Evolutionary conservation across 495 filamentous ascomycete genomes (phyloP).

Genomic region (Podospora conica): DNA sequence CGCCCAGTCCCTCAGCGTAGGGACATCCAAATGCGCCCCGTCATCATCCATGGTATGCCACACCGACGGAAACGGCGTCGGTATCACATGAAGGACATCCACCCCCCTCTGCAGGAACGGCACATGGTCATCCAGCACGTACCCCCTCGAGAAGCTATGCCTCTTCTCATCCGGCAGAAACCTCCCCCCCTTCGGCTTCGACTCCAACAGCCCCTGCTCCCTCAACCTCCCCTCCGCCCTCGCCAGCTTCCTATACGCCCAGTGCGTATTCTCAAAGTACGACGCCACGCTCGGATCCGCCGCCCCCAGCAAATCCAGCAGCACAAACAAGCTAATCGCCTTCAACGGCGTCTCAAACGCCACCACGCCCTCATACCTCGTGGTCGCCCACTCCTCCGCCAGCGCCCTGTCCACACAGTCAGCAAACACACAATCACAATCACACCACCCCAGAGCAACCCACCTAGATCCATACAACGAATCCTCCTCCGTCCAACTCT

Average conservation of each 20-base stretch:
- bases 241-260: slow-evolving; percentile 76
- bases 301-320: slow-evolving; percentile 85
- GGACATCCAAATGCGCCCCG: slow-evolving; percentile 75
- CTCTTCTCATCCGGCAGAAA: slow-evolving; percentile 50
- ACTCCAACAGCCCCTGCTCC: slow-evolving; percentile 35
- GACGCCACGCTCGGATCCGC: slow-evolving; percentile 64
- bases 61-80: slow-evolving; percentile 70
- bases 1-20: slow-evolving; percentile 84
- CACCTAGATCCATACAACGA: slow-evolving; percentile 81
- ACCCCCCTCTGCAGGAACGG: slow-evolving; percentile 84
- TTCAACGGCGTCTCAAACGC: slow-evolving; percentile 55
- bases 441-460: slow-evolving; percentile 4
- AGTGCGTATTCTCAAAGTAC: slow-evolving; percentile 84
- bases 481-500: slow-evolving; percentile 68
- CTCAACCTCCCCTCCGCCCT: slow-evolving; percentile 64
- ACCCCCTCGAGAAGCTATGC: slow-evolving; percentile 37
- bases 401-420: slow-evolving; percentile 20
- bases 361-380: slow-evolving; percentile 12
- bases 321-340: slow-evolving; percentile 80
- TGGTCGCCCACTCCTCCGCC: slow-evolving; percentile 22
- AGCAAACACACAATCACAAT: neutral
- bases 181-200: slow-evolving; percentile 19
- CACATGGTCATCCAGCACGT: slow-evolving; percentile 79
- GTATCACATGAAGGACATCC: slow-evolving; percentile 81
- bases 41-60: slow-evolving; percentile 88